phyloP scores from a whole-genome alignment of 2,329 filamentous ascomycete genomes.

The Cytospora mali region DNA sequence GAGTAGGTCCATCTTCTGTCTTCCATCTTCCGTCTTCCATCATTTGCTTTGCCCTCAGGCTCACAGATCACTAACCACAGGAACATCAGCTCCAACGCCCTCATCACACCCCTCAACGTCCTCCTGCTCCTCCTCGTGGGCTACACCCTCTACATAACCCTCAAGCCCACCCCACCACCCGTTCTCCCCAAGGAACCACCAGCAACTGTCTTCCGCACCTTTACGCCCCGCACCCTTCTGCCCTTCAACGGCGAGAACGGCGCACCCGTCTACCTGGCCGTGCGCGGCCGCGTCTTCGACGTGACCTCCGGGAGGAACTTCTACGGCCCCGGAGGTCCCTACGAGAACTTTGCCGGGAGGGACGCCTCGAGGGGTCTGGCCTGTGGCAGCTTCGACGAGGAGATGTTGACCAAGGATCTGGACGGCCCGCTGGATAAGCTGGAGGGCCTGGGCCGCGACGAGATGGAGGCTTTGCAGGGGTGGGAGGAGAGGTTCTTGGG shows the following conservation, averaged over 20 bases:
- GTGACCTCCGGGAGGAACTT: conserved; percentile 86
- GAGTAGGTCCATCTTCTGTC: conserved; percentile 15
- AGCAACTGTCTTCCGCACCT: conserved; percentile 65
- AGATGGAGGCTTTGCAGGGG: conserved; percentile 79
- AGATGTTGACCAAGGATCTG: conserved; percentile 91
- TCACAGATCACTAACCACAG: conserved; percentile 3
- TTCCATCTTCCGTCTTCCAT: not conserved
- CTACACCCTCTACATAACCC: conserved; percentile 60
- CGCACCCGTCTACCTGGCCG: conserved; percentile 83
- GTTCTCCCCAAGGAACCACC: conserved; percentile 56
- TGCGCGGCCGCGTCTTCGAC: conserved; percentile 89
- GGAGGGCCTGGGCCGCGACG: conserved; percentile 69
- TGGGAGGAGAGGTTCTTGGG: conserved; percentile 94
- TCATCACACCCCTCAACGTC: conserved; percentile 65
- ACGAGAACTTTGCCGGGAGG: conserved; percentile 92
- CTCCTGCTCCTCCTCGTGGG: conserved; percentile 58
- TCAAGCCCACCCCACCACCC: conserved; percentile 52
- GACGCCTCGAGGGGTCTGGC: conserved; percentile 89
- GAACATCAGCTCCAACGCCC: conserved; percentile 39
- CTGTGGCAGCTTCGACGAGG: conserved; percentile 88
- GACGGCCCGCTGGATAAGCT: conserved; percentile 80
- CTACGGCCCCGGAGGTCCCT: conserved; percentile 93
- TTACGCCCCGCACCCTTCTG: conserved; percentile 79
- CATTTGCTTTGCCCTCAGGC: conserved; percentile 6
- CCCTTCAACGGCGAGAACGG: conserved; percentile 79